Conservation (phyloP, 805 yeast species). For the Candida patagonica region DNA sequence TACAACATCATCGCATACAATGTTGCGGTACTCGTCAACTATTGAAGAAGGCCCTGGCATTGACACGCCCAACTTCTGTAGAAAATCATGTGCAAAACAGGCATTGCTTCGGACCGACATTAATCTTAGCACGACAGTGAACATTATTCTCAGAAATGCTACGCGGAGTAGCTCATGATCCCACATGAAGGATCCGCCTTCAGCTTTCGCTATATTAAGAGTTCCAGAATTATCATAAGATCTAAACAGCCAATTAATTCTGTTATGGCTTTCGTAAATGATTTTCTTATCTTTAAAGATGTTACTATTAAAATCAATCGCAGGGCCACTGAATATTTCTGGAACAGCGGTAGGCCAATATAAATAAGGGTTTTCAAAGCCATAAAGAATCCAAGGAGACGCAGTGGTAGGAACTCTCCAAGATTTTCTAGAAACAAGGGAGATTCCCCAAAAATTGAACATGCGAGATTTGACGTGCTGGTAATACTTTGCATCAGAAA, state of each 20-base stretch:
- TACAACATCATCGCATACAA: neutral
- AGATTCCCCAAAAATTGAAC: neutral
- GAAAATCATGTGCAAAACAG: too few species aligned
- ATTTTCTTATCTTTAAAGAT: neutral
- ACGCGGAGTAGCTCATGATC: too few species aligned
- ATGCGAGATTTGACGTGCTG: neutral
- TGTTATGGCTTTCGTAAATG: neutral
- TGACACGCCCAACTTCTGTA: too few species aligned
- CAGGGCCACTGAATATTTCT: neutral
- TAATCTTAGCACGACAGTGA: neutral
- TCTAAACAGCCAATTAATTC: neutral
- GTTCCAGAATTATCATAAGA: neutral
- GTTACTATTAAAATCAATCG: too few species aligned
- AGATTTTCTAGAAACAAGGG: neutral
- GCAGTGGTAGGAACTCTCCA: neutral
- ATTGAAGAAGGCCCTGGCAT: too few species aligned
- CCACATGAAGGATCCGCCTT: too few species aligned
- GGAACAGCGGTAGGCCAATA: neutral
- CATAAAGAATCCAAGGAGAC: constrained; percentile 1
- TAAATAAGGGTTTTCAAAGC: neutral
- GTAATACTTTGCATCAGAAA: neutral
- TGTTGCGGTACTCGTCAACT: neutral
- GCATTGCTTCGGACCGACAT: too few species aligned
- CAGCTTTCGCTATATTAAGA: neutral
- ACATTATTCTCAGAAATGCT: neutral